Evolutionary conservation across 306 rosid genomes (phyloP).

Genomic region (Alnus rubra): DNA sequence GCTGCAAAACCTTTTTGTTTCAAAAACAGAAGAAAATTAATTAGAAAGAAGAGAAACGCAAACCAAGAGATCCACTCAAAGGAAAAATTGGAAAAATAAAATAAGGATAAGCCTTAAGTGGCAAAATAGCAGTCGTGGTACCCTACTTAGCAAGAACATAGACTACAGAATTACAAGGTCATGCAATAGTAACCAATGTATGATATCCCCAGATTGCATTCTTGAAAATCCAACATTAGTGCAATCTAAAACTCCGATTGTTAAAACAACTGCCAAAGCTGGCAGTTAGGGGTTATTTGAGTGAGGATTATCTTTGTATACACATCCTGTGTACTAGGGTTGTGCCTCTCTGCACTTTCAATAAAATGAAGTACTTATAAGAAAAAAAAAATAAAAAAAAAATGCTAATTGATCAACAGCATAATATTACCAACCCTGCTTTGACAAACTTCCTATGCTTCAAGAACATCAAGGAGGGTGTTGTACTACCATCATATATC

Average conservation of each 20-base stretch:
- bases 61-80: background rate
- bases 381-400: no score
- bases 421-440: background rate
- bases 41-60: background rate
- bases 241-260: background rate
- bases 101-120: background rate
- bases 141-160: background rate
- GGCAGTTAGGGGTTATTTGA: background rate
- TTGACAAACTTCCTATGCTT: background rate
- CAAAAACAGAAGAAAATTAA: background rate
- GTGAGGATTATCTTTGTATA: no score
- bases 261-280: background rate
- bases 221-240: background rate
- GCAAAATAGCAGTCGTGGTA: background rate
- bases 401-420: background rate
- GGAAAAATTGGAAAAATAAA: background rate
- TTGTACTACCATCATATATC: background rate
- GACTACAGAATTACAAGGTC: background rate
- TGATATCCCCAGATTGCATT: background rate
- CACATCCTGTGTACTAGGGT: no score
- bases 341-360: no score
- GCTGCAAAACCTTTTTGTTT: slow-evolving; percentile 1
- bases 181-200: background rate
- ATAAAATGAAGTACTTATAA: no score
- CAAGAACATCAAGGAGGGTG: background rate